A percentile compares a stretch with the other conserved stretches of the same genome.
Evolutionary conservation across 2,329 filamentous ascomycete species (phyloP).

Genomic region (Neonectria faginata): DNA sequence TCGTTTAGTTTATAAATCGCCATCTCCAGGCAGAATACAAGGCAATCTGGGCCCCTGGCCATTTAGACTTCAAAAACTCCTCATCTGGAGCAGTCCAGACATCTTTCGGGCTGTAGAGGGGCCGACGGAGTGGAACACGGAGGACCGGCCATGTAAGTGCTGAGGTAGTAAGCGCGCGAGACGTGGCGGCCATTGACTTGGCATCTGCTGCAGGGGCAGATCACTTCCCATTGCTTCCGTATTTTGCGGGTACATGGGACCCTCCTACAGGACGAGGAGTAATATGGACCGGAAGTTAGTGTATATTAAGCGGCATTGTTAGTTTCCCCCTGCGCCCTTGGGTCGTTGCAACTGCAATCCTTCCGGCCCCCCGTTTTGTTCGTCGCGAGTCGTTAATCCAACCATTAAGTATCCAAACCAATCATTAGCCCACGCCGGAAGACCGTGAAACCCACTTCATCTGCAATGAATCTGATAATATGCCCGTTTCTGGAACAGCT

Average conservation of each 20-base stretch:
- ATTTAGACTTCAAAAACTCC: neutral
- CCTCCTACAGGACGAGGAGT: neutral
- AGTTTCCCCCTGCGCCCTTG: slow-evolving; percentile 18
- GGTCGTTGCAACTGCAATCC: slow-evolving; percentile 6
- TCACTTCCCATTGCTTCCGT: slow-evolving; percentile 22
- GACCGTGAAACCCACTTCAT: neutral
- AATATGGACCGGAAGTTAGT: neutral
- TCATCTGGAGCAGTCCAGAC: neutral
- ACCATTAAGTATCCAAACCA: slow-evolving; percentile 2
- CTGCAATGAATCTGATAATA: neutral
- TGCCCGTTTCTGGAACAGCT: slow-evolving; percentile 3
- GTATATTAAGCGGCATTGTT: slow-evolving; percentile 17
- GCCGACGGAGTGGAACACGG: neutral
- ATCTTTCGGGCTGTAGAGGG: neutral
- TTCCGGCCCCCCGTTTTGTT: neutral
- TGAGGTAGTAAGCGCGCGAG: neutral
- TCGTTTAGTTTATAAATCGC: neutral
- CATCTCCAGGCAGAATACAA: slow-evolving; percentile 9
- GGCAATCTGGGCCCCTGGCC: neutral
- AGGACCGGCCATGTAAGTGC: neutral
- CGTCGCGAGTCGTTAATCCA: neutral
- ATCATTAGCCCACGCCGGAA: neutral
- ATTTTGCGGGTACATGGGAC: slow-evolving; percentile 19
- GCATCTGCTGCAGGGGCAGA: slow-evolving; percentile 2
- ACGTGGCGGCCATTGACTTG: slow-evolving; percentile 16